Evolutionary conservation across 768 basidiomycete species (phyloP).

Genomic region (Rhodotorula paludigena): DNA sequence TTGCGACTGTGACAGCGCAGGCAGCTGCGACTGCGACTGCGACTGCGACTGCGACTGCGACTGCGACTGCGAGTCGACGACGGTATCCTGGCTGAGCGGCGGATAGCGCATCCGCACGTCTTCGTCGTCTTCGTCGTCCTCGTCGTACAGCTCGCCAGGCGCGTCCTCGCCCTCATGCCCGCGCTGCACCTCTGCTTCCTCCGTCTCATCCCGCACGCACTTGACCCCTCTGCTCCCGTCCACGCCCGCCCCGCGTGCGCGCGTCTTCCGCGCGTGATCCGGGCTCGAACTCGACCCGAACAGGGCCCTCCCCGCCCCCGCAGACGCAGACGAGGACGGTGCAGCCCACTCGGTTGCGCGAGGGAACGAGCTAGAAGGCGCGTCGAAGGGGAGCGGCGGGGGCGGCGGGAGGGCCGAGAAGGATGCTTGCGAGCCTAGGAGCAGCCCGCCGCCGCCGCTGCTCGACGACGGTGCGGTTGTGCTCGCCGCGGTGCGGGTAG

Average conservation of each 20-base stretch:
- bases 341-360: background rate
- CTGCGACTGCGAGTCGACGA: conserved; percentile 11
- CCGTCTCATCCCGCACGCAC: too few species aligned
- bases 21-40: too few species aligned
- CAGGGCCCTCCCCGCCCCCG: too few species aligned
- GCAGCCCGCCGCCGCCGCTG: too few species aligned
- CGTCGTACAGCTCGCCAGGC: background rate
- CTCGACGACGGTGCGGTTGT: background rate
- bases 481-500: background rate
- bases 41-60: too few species aligned
- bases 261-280: too few species aligned
- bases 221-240: too few species aligned
- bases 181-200: background rate
- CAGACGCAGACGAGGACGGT: background rate
- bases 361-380: background rate
- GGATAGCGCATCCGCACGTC: background rate
- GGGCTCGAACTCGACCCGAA: too few species aligned
- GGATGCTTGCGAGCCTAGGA: background rate
- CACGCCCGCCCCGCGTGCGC: too few species aligned
- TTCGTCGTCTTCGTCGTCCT: background rate
- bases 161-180: background rate
- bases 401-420: conserved; percentile 12
- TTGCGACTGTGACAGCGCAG: too few species aligned
- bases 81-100: background rate
- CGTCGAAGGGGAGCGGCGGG: conserved; percentile 6